These are phyloP conservation scores for Nakataea oryzae DNA, from an alignment of 2,329 filamentous ascomycete species.

Conservation along the genomic window DNA sequence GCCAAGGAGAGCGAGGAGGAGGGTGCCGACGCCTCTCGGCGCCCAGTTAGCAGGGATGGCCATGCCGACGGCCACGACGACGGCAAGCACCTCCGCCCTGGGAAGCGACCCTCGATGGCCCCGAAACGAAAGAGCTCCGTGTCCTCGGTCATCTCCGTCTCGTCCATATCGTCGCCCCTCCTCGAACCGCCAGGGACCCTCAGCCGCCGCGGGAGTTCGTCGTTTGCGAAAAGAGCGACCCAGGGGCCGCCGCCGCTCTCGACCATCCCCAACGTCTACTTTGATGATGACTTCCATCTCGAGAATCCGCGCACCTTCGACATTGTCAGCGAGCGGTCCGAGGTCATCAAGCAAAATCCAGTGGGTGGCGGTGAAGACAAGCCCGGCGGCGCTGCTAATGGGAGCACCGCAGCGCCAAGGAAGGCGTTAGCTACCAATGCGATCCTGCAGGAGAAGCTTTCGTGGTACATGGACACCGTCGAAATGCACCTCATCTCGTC, in stretches of 20 bases:
- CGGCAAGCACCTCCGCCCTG: slow-evolving; percentile 33
- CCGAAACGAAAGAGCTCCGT: slow-evolving; percentile 29
- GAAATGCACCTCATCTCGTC: slow-evolving; percentile 95
- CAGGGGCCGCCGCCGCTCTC: slow-evolving; percentile 78
- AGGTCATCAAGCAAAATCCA: slow-evolving; percentile 69
- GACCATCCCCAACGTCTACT: slow-evolving; percentile 88
- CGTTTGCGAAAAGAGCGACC: slow-evolving; percentile 44
- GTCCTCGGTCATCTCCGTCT: slow-evolving; percentile 25
- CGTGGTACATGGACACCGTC: slow-evolving; percentile 99
- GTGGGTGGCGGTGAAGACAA: slow-evolving; percentile 34
- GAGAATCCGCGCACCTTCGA: slow-evolving; percentile 96
- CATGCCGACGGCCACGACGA: slow-evolving; percentile 26
- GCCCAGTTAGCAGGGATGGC: slow-evolving; percentile 31
- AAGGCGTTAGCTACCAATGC: slow-evolving; percentile 93
- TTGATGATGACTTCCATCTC: slow-evolving; percentile 87
- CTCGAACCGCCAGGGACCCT: slow-evolving; percentile 27
- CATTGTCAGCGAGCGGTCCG: slow-evolving; percentile 88
- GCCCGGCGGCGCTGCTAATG: slow-evolving; percentile 42
- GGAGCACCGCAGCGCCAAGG: slow-evolving; percentile 49
- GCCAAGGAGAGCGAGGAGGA: slow-evolving; percentile 71
- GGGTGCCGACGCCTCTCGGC: slow-evolving; percentile 28
- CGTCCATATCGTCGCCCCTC: background rate
- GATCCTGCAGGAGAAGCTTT: slow-evolving; percentile 93
- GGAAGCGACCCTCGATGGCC: slow-evolving; percentile 23
- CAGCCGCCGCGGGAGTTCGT: slow-evolving; percentile 32